These are phyloP conservation scores for Gautieria morchelliformis DNA, from an alignment of 768 basidiomycete species.

Conservation along the genomic window DNA sequence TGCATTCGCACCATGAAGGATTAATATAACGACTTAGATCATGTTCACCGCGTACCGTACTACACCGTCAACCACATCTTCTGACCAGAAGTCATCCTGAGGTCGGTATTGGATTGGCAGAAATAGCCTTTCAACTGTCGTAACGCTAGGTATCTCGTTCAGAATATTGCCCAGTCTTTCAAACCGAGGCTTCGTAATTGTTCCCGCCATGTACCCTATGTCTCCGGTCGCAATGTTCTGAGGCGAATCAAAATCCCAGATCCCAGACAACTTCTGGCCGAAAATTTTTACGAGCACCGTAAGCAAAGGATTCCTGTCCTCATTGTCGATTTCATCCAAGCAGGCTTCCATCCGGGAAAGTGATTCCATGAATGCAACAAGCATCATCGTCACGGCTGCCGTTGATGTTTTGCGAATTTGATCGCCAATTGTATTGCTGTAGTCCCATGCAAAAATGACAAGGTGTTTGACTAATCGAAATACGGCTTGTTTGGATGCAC, in stretches of 20 bases:
- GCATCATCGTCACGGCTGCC: not conserved
- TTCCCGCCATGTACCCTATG: not conserved
- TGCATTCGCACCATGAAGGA: not conserved
- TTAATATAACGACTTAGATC: not conserved
- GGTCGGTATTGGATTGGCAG: not conserved
- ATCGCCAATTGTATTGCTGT: not conserved
- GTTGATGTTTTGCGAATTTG: not conserved
- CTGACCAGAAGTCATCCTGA: not conserved
- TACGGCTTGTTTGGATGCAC: not conserved
- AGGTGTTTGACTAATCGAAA: not conserved
- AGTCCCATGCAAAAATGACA: not conserved
- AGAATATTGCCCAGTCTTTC: not conserved
- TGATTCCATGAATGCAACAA: not conserved
- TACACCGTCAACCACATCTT: not conserved
- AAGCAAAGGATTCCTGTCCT: not conserved
- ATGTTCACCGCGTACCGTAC: not conserved
- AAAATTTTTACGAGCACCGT: not conserved
- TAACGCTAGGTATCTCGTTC: not conserved
- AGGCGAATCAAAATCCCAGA: not conserved
- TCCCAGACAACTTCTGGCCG: not conserved
- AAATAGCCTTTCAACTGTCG: not conserved
- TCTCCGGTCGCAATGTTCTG: not conserved
- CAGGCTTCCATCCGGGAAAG: not conserved
- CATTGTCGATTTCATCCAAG: not conserved
- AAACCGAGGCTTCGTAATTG: not conserved